Evolutionary conservation across 768 basidiomycete species (phyloP).

Genomic region (Mycena rebaudengoi): DNA sequence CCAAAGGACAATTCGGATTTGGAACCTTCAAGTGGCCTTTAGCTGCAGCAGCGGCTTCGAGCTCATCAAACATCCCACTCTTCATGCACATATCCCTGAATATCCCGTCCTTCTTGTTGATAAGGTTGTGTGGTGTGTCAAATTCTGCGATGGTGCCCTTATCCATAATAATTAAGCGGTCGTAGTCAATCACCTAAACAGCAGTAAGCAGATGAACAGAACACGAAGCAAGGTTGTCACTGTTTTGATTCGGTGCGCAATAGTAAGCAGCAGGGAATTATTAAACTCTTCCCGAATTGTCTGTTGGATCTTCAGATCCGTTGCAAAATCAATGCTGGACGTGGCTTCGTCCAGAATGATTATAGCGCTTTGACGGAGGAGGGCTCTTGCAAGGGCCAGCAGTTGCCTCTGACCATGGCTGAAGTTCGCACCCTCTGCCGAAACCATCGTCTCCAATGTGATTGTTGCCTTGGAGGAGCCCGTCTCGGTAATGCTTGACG

Average conservation of each 20-base stretch:
- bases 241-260: slow-evolving; percentile 44
- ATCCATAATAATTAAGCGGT: slow-evolving; percentile 80
- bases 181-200: slow-evolving; percentile 83
- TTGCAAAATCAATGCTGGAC: slow-evolving; percentile 85
- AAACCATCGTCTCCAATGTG: slow-evolving; percentile 79
- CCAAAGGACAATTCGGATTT: no score
- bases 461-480: slow-evolving; percentile 62
- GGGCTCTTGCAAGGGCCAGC: slow-evolving; percentile 84
- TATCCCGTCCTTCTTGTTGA: no score
- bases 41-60: no score
- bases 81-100: no score
- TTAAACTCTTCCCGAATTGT: slow-evolving; percentile 89
- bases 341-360: slow-evolving; percentile 87
- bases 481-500: slow-evolving; percentile 58
- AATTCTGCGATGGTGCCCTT: no score
- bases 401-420: slow-evolving; percentile 91
- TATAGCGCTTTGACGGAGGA: slow-evolving; percentile 73
- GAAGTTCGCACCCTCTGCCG: slow-evolving; percentile 88
- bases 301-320: slow-evolving; percentile 88
- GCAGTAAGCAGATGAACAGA: no score
- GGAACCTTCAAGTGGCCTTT: no score
- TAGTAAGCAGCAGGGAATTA: slow-evolving; percentile 74
- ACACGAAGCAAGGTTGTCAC: background rate
- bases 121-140: no score
- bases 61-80: no score